phyloP scores from a whole-genome alignment of 2,329 filamentous ascomycete species.

The Coniochaeta sp. region DNA sequence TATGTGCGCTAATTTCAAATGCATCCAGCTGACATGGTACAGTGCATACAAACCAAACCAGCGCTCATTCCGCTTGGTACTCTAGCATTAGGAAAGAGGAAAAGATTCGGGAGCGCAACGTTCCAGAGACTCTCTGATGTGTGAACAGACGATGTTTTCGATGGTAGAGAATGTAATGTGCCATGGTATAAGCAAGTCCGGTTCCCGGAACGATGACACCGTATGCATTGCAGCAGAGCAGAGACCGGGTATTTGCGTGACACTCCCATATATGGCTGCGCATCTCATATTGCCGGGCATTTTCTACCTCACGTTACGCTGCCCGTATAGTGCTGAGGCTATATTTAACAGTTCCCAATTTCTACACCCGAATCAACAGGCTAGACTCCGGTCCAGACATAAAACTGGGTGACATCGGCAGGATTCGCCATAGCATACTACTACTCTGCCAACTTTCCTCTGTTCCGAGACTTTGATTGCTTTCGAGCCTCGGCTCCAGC shows the following conservation, averaged over 20 bases:
- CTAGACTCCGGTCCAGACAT: not conserved
- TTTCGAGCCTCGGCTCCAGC: not conserved
- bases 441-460: not conserved
- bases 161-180: not conserved
- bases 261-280: not conserved
- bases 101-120: not conserved
- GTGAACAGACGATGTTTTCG: not conserved
- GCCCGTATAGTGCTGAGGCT: not conserved
- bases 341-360: not conserved
- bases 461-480: not conserved
- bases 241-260: not conserved
- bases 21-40: not conserved
- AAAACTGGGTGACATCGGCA: not conserved
- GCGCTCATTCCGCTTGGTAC: not conserved
- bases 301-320: not conserved
- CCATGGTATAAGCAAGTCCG: not conserved
- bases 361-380: not conserved
- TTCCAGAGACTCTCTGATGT: not conserved
- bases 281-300: not conserved
- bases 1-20: not conserved
- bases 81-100: not conserved
- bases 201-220: not conserved
- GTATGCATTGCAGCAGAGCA: not conserved
- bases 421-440: not conserved
- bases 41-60: not conserved